Evolutionary conservation across 306 rosid genomes (phyloP), one percentile per base, ranked within the genome.

Genomic region (Phaseolus lunatus): DNA sequence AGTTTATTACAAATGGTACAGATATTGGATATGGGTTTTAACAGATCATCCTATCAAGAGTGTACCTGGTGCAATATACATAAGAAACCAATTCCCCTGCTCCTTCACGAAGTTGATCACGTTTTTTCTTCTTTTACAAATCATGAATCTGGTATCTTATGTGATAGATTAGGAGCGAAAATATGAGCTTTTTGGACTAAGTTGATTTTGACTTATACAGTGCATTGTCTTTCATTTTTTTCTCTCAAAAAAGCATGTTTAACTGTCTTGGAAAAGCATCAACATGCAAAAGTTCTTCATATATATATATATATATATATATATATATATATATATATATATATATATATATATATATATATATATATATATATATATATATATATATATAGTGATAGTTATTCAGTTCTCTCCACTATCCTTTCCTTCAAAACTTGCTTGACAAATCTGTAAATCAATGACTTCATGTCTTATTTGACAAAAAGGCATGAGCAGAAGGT

Each of bases 371-470:
- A 14, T 45, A 16, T 1, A 16, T 5, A 6, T 4, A 23, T 5
- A 8, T 9, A 11, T 22, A 23, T 23, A 8, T 12, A 19, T 43
- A 57, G 43, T 23, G 62, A 58, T 24, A 54, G 4, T 2, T 41
- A 41, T 37, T 58, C 47, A 37, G 43, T 35, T 54, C 41, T 37
- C 41, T 67, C 57, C 23, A 48, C 9, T 49, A 4, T 23, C 24
- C 22, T 76, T 54, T 57, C 75, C 54, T 65, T 52, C 66, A 37
- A 50, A 33, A 50, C 53, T 37, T 37, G 66, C 35, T 35, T 49
- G 53, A 59, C 52, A 64, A 24, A 49, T 65, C 49, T 35, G 65
- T 50, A 23, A 33, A 50, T 23, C 56, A 66, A 62, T 11, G 33
- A 4, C 23, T 77, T 24, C 67, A 23, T 50, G 4, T 19, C 20